Evolutionary conservation across 345 rosid species (phyloP).

Genomic region (Reutealis trisperma): DNA sequence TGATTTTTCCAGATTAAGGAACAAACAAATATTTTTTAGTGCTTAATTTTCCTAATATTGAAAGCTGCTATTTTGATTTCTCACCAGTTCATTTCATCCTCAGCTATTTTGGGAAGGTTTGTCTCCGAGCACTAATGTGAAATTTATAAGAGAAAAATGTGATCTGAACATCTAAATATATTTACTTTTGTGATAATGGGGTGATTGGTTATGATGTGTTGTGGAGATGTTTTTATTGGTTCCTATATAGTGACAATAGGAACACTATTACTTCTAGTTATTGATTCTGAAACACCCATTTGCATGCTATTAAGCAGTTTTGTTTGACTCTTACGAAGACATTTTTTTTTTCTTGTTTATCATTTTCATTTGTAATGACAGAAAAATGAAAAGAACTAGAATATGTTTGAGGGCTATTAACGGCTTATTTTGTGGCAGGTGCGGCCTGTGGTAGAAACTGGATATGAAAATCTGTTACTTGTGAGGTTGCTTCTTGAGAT

Average conservation of each 20-base stretch:
- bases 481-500: constrained; percentile 78
- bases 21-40: too few species aligned
- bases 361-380: neutral
- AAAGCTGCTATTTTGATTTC: constrained; percentile 3
- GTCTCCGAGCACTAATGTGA: neutral
- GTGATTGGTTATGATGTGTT: neutral
- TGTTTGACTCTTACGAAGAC: neutral
- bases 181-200: neutral
- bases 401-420: constrained; percentile 5
- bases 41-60: neutral
- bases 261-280: neutral
- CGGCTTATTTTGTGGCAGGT: constrained; percentile 49
- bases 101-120: too few species aligned
- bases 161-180: neutral
- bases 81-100: neutral
- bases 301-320: neutral
- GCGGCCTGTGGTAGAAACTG: constrained; percentile 96
- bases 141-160: neutral
- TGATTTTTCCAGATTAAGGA: neutral
- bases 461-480: constrained; percentile 80
- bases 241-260: neutral
- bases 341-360: neutral
- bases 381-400: neutral
- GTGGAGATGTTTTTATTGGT: neutral
- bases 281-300: neutral